Conservation (phyloP, 163 green algal species). For the Trebouxia gelatinosa region DNA sequence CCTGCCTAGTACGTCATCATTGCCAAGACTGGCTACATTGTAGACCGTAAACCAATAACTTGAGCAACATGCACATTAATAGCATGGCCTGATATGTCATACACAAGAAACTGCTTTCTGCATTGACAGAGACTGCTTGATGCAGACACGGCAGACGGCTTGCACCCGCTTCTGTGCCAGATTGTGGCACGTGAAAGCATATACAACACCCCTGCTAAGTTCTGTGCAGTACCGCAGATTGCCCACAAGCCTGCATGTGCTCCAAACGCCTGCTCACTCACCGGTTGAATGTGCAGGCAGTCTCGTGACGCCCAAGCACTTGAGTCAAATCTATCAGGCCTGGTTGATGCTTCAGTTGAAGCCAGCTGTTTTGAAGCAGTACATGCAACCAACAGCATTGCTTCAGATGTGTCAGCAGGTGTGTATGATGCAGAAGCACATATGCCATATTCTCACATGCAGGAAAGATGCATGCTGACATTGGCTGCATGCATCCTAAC, state of each 20-base stretch:
- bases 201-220: background rate
- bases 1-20: background rate
- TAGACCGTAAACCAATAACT: too few relatives aligned
- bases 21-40: too few relatives aligned
- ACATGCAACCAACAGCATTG: slow-evolving; percentile 14
- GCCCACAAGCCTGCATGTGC: too few relatives aligned
- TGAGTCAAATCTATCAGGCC: slow-evolving; percentile 33
- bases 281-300: background rate
- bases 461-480: too few relatives aligned
- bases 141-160: background rate
- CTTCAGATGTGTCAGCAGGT: slow-evolving; percentile 19
- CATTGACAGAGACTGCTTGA: background rate
- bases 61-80: too few relatives aligned
- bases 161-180: background rate
- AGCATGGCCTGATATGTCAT: too few relatives aligned
- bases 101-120: too few relatives aligned
- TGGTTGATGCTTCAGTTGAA: slow-evolving; percentile 24
- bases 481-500: too few relatives aligned
- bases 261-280: too few relatives aligned
- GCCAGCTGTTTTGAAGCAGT: background rate
- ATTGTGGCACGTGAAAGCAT: background rate
- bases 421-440: background rate
- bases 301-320: background rate
- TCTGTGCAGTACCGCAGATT: background rate
- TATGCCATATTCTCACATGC: background rate